Conservation (phyloP, 2,329 filamentous ascomycete genomes). For the Fusarium odoratissimum region DNA sequence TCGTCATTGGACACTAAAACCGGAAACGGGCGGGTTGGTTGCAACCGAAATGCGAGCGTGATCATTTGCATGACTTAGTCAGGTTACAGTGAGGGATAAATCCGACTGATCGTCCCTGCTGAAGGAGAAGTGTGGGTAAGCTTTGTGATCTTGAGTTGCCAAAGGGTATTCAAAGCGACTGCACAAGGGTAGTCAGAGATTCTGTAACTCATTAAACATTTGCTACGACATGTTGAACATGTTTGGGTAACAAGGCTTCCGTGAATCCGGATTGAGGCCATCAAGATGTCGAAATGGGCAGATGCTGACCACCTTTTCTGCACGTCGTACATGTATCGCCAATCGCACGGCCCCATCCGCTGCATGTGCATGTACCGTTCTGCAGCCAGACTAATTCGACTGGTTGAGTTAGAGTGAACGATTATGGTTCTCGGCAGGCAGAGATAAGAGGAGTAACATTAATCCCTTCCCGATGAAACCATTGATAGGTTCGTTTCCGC, state of each 20-base stretch:
- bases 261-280: background rate
- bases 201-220: no score
- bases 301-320: slow-evolving; percentile 25
- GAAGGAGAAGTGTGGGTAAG: no score
- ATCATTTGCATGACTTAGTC: background rate
- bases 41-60: slow-evolving; percentile 1
- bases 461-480: background rate
- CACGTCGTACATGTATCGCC: background rate
- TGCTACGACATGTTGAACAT: background rate
- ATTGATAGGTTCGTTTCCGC: background rate
- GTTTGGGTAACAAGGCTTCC: rapidly evolving
- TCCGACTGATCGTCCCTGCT: no score
- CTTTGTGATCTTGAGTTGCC: no score
- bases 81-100: slow-evolving; percentile 5
- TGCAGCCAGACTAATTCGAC: background rate
- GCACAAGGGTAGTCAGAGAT: no score
- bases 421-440: rapidly evolving
- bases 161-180: no score
- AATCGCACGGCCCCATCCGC: background rate
- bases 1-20: background rate
- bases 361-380: background rate
- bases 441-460: background rate
- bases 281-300: background rate
- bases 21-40: background rate
- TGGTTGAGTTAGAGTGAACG: background rate